Conservation (phyloP, 805 yeast species). For the Candida golubevii region DNA sequence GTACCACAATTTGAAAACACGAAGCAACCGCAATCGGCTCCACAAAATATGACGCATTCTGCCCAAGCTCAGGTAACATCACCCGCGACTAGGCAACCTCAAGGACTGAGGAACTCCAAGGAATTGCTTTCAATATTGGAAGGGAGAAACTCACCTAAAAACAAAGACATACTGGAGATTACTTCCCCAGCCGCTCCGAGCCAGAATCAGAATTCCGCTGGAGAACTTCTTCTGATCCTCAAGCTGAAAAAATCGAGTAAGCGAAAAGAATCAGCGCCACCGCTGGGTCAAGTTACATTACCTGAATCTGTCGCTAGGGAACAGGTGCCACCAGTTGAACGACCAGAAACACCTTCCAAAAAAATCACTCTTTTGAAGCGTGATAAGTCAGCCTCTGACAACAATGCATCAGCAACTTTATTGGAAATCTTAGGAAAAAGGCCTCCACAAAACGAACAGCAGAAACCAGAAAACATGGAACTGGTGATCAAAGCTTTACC, state of each 20-base stretch:
- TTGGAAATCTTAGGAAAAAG: conserved; percentile 15
- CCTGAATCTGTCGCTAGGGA: not conserved
- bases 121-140: conserved; percentile 43
- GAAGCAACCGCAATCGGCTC: conserved; percentile 6
- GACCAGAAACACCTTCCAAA: conserved; percentile 11
- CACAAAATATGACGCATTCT: not conserved
- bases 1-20: conserved; percentile 8
- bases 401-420: conserved; percentile 14
- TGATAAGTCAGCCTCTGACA: conserved; percentile 6
- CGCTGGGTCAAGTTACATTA: not conserved
- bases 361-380: conserved; percentile 17
- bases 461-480: not conserved
- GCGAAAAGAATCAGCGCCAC: not conserved
- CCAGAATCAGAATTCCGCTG: conserved; percentile 1
- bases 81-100: conserved; percentile 3
- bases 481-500: not conserved
- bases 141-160: conserved; percentile 7
- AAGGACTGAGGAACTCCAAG: conserved; percentile 31
- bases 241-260: conserved; percentile 5
- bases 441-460: conserved; percentile 2
- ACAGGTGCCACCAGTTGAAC: not conserved
- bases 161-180: not conserved
- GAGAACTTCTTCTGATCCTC: conserved; percentile 10
- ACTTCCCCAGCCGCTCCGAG: not conserved
- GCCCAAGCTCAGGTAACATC: not conserved